Evolutionary conservation across 2,329 filamentous ascomycete species (phyloP), one percentile per base, ranked within the genome.

Genomic region (Alternaria sp.): DNA sequence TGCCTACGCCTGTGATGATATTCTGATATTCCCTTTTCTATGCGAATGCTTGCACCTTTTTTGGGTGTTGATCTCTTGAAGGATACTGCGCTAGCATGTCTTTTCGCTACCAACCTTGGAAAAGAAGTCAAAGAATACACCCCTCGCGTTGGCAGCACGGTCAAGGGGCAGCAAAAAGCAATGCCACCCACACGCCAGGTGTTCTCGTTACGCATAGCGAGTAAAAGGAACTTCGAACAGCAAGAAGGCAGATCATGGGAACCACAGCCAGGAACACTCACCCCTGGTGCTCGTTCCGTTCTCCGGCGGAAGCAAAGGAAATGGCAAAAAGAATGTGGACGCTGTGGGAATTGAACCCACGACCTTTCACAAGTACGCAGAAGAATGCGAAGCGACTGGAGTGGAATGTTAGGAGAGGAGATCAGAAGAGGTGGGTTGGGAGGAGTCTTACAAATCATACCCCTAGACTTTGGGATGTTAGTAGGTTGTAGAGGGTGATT

Each of bases 261-360:
- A n/a, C n/a, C n/a, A n/a, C n/a, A n/a, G n/a, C n/a, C n/a, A n/a
- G n/a, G n/a, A n/a, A n/a, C n/a, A n/a, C n/a, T n/a, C 12, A 9
- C 3, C 44, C 13, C 8, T 17, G 2, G 5, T 30, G 28, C 28
- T 45, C 25, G 5, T 17, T 26, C 6, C 45, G 5, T 4, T 17
- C 3, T 9, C 1, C 26, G 2, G 3, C 3, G 6, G 15, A 3
- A n/a, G 9, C n/a, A 8, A 19, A 44, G 11, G n/a, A 36, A 49
- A 50, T 15, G 19, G 10, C 25, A 15, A 59, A 59, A 53, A 61
- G 51, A 67, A 59, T 51, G 13, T 70, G 67, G 67, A 70, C 67
- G 62, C 67, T 70, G 67, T 70, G 67, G 67, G 67, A 70, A 70
- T 70, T 70, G 67, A 70, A 70, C 67, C 67, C 67, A 70, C 67